Evolutionary conservation across 768 basidiomycete genomes (phyloP).

Genomic region (Phanerochaete sordida): DNA sequence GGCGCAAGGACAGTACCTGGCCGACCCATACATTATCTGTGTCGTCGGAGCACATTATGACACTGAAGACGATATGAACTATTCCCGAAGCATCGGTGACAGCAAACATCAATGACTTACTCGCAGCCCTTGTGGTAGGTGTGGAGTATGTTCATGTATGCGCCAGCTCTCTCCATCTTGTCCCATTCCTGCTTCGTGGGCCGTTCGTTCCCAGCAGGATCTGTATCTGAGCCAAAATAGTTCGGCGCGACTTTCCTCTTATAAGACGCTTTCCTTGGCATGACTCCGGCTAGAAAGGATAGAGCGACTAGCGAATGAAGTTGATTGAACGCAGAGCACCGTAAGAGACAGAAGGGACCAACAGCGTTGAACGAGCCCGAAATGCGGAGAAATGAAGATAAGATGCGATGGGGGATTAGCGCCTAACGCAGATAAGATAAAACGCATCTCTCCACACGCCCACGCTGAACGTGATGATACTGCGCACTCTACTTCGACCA

Average conservation of each 20-base stretch:
- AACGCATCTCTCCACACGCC: background rate
- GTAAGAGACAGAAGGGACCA: too few relatives aligned
- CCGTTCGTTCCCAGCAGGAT: background rate
- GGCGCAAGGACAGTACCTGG: background rate
- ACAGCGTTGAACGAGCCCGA: too few relatives aligned
- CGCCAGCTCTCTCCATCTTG: background rate
- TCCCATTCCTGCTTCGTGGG: background rate
- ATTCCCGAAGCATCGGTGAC: background rate
- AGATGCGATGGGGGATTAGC: background rate
- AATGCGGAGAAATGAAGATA: too few relatives aligned
- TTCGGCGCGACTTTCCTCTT: background rate
- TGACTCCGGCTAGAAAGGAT: too few relatives aligned
- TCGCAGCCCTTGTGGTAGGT: background rate
- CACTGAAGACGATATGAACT: background rate
- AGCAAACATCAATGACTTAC: background rate
- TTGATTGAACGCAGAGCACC: too few relatives aligned
- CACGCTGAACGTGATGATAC: background rate
- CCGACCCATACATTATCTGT: slow-evolving; percentile 1
- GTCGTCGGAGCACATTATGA: background rate
- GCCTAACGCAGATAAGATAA: background rate
- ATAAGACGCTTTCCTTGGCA: too few relatives aligned
- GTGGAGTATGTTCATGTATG: background rate
- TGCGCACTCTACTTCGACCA: background rate
- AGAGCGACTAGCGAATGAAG: too few relatives aligned
- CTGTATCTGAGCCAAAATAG: background rate